A percentile compares a stretch with the other conserved stretches of the same genome.
Evolutionary conservation across 768 basidiomycete genomes (phyloP).

Genomic region (Stropharia rugosoannulata): DNA sequence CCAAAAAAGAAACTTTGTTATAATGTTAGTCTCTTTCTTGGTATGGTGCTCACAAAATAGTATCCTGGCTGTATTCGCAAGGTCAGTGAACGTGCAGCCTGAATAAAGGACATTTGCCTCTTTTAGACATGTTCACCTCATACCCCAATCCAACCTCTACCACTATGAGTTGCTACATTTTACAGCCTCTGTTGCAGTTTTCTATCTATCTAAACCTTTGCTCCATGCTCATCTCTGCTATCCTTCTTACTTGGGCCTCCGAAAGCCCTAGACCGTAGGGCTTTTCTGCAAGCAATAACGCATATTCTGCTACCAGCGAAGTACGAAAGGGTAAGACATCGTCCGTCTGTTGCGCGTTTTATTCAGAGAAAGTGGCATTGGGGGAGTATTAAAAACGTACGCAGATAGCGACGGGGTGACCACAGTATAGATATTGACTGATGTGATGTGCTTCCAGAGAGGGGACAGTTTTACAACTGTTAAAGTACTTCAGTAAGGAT

Average conservation of each 20-base stretch:
- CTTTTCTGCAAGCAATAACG: slow-evolving; percentile 68
- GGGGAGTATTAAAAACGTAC: slow-evolving; percentile 38
- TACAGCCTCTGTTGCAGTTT: neutral
- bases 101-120: too few species aligned
- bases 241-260: slow-evolving; percentile 49
- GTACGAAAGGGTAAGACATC: slow-evolving; percentile 79
- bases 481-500: neutral
- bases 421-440: slow-evolving; percentile 54
- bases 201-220: slow-evolving; percentile 27
- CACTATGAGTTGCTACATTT: neutral
- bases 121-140: too few species aligned
- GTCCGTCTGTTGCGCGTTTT: slow-evolving; percentile 51
- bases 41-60: too few species aligned
- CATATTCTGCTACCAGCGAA: slow-evolving; percentile 75
- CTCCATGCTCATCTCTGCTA: slow-evolving; percentile 66
- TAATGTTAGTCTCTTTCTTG: too few species aligned
- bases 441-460: slow-evolving; percentile 74
- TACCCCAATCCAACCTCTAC: neutral
- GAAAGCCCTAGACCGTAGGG: slow-evolving; percentile 72
- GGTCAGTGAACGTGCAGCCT: too few species aligned
- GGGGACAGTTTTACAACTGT: slow-evolving; percentile 68
- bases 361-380: neutral
- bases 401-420: slow-evolving; percentile 76
- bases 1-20: too few species aligned
- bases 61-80: too few species aligned